phyloP scores from a whole-genome alignment of 2,329 filamentous ascomycete genomes.

The Phaeosphaeriaceae sp. region DNA sequence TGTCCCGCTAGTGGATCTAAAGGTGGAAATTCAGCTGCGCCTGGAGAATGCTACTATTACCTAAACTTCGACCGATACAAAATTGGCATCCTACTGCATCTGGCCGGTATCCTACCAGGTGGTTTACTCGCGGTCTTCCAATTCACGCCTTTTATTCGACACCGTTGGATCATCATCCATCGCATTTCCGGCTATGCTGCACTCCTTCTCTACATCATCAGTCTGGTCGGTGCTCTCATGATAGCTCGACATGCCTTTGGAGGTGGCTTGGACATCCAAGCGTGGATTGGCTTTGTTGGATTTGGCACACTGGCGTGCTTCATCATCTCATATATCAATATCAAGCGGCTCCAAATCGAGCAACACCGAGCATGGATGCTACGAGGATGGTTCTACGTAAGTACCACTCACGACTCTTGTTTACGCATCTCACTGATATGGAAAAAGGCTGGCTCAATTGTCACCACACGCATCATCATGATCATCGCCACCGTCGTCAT shows the following conservation, averaged over 20 bases:
- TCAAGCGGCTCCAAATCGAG: constrained; percentile 65
- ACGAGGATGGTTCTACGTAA: constrained; percentile 38
- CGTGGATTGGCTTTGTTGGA: constrained; percentile 52
- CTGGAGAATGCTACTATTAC: constrained; percentile 57
- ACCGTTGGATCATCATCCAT: constrained; percentile 62
- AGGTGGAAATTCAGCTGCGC: constrained; percentile 35
- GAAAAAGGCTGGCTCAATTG: constrained; percentile 56
- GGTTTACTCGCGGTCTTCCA: constrained; percentile 51
- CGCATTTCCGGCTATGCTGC: constrained; percentile 67
- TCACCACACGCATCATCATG: constrained; percentile 61
- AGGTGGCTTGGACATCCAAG: constrained; percentile 60
- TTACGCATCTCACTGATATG: constrained; percentile 4
- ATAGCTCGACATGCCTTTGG: constrained; percentile 61
- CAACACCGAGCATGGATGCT: constrained; percentile 43
- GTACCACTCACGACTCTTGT: not conserved
- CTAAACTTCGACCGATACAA: constrained; percentile 38
- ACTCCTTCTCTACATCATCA: constrained; percentile 56
- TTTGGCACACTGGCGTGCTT: constrained; percentile 56
- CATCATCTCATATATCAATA: constrained; percentile 60
- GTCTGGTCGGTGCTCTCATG: constrained; percentile 61
- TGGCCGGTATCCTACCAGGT: constrained; percentile 50
- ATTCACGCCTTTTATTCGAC: constrained; percentile 54
- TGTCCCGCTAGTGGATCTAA: constrained; percentile 14
- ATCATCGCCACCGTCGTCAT: constrained; percentile 54
- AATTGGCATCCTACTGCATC: constrained; percentile 53